Base-by-base conservation (phyloP, 2,329 filamentous ascomycete species). In the Ophiostoma ips region DNA sequence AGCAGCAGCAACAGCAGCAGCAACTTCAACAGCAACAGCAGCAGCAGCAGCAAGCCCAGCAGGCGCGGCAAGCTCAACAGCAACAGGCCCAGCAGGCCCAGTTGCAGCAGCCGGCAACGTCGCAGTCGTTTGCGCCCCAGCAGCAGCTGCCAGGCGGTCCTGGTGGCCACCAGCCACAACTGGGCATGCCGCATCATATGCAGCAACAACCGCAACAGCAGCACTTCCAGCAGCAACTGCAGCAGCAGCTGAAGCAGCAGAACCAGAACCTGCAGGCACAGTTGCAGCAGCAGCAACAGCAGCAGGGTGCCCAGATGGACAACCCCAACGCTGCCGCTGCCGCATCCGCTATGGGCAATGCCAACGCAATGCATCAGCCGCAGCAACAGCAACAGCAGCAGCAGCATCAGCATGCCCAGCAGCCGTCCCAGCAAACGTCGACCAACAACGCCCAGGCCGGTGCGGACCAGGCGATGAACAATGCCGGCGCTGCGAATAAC, bases 221-320 rank as follows among this genome's bases (percentile, higher is more conserved):
- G 19, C 36, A 33, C 3, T 13, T 48, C 65, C 52, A 57, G 66
- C 50, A 58, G 63, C 53, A 59, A 66, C 55, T 64, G 64, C 49
- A 49, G 54, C 21, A 59, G 62, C 50, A 48, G 19, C 45, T 44
- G 21, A 43, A 48, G 30, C 45, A 49, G 5, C 45, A 38, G 7
- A 19, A 46, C 3, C 41, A 33, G 3, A 36, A 18, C 5, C 40
- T 19, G 24, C 46, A 53, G 55, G 34, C 54, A 50, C 52, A 53
- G 33, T 52, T 56, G 18, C 41, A 53, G 36, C 52, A 55, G n/a
- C 41, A 53, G 34, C 52, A 55, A 18, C 57, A 59, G 45, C 57
- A 57, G 35, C 56, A 57, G 12, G 53, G 49, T 37, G 54, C 57
- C 10, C 59, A 54, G 18, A 12, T 53, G 8, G 50, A 52, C 10